Base-by-base conservation (phyloP, 345 rosid genomes). In the Hibiscus trionum region DNA sequence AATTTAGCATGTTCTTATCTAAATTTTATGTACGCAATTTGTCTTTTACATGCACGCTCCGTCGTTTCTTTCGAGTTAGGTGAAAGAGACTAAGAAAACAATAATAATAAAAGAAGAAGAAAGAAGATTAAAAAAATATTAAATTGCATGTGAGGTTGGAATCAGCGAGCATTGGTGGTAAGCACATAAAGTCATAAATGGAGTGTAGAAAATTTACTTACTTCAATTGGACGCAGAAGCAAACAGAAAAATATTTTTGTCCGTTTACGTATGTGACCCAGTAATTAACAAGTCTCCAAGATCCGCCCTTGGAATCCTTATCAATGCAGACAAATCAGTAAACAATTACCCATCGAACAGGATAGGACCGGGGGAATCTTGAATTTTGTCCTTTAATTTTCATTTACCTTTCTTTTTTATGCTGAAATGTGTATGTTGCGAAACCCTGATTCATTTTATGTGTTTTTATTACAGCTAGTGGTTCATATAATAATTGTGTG, bases 111-210 rank as follows among this genome's bases (percentile, higher is more conserved):
- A 3, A 31, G 5, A 31, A 31, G 31, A 37, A 37, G 7, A 37
- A 37, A 37, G 9, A 37, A 33, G 35, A 33, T 33, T 39, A 7
- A 39, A 39, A 31, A 39, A 21, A n/a, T 4, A 35, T 33, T 33
- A n/a, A 44, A 44, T 44, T 42, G 29, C 52, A 64, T 42, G 52
- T 64, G 69, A 64, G 52, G 16, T 39, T 64, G 69, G 69, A 19
- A 64, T 64, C 53, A 42, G 49, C 1, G 3, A 42, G 16, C 16
- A 3, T 37, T 21, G 7, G 69, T 42, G 12, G 26, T n/a, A 19
- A 9, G 33, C 53, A 64, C 69, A 19, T 19, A 1, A 17, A 42
- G 47, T 63, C 67, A 37, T 37, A 17, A 63, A 44, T 56, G 59
- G 26, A 4, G 2, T 11, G 14, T 53, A 33, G 27, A 33, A 52